These are phyloP conservation scores for Exsudoporus frostii DNA, from an alignment of 768 basidiomycete genomes.

Conservation along the genomic window DNA sequence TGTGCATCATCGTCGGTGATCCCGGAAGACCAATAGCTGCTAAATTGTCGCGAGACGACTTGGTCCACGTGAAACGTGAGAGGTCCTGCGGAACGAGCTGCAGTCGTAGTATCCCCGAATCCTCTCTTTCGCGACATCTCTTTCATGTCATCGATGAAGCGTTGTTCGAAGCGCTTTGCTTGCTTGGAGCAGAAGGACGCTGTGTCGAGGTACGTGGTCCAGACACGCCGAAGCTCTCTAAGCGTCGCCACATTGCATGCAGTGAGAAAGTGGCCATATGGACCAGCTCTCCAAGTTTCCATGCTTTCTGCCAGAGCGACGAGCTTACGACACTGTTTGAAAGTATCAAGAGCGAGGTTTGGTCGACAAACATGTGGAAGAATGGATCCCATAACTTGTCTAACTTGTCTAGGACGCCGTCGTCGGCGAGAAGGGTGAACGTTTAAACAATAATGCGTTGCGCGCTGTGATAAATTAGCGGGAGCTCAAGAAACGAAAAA, in stretches of 20 bases:
- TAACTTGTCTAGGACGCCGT: constrained; percentile 5
- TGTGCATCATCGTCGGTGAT: constrained; percentile 5
- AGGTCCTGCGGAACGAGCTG: constrained; percentile 30
- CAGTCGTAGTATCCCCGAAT: neutral
- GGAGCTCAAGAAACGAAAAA: neutral
- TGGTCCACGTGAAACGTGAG: neutral
- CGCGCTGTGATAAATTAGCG: constrained; percentile 18
- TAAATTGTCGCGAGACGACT: constrained; percentile 14
- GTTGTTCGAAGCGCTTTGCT: constrained; percentile 9
- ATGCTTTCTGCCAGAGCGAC: constrained; percentile 12
- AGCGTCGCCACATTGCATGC: constrained; percentile 22
- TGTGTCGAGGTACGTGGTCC: constrained; percentile 19
- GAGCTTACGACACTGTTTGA: constrained; percentile 27
- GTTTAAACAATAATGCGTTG: constrained; percentile 26
- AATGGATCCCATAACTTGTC: constrained; percentile 25
- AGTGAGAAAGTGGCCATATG: constrained; percentile 24
- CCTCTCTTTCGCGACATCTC: neutral
- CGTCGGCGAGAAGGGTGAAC: constrained; percentile 26
- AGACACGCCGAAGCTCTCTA: constrained; percentile 15
- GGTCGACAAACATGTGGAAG: constrained; percentile 25
- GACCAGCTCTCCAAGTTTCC: constrained; percentile 23
- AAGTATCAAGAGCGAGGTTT: constrained; percentile 15
- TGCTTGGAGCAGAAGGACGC: constrained; percentile 3
- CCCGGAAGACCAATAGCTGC: constrained; percentile 23
- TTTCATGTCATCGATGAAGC: constrained; percentile 11